phyloP scores from a whole-genome alignment of 768 basidiomycete species.

The Dentipellis sp. region DNA sequence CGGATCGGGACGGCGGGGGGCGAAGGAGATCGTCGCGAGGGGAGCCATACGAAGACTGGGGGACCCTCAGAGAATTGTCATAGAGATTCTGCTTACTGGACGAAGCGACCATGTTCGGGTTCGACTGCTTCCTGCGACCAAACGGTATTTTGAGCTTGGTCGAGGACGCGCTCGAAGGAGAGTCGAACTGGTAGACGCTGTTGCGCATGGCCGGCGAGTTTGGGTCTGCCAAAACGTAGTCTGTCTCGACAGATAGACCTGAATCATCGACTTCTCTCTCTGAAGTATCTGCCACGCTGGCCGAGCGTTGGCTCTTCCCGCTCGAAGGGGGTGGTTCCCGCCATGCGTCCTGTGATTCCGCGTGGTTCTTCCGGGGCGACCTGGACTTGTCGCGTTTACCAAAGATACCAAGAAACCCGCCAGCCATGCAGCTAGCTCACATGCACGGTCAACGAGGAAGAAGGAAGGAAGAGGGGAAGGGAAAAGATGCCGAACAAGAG shows the following conservation, averaged over 20 bases:
- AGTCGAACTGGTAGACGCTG: constrained; percentile 1
- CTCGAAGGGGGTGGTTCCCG: neutral
- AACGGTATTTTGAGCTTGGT: constrained; percentile 39
- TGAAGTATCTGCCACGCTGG: constrained; percentile 6
- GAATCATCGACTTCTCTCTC: constrained; percentile 4
- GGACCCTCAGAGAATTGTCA: constrained; percentile 24
- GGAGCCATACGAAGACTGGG: constrained; percentile 16
- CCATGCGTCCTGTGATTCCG: neutral
- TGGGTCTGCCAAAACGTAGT: constrained; percentile 11
- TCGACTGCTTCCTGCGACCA: constrained; percentile 24
- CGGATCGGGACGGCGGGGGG: constrained; percentile 55
- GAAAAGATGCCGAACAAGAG: too few relatives aligned
- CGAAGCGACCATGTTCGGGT: constrained; percentile 17
- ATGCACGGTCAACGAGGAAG: too few relatives aligned
- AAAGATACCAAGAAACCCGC: constrained; percentile 6
- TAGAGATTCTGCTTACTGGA: constrained; percentile 15
- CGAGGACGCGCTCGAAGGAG: constrained; percentile 25
- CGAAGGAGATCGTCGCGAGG: constrained; percentile 35
- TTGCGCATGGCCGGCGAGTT: constrained; percentile 6
- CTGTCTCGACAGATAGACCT: constrained; percentile 8
- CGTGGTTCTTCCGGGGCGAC: neutral
- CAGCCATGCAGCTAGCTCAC: constrained; percentile 1
- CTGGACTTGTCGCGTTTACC: constrained; percentile 8
- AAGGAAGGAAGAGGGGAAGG: too few relatives aligned
- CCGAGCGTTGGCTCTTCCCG: neutral